phyloP scores from a whole-genome alignment of 768 basidiomycete species.

The Boletus eberwhitei region DNA sequence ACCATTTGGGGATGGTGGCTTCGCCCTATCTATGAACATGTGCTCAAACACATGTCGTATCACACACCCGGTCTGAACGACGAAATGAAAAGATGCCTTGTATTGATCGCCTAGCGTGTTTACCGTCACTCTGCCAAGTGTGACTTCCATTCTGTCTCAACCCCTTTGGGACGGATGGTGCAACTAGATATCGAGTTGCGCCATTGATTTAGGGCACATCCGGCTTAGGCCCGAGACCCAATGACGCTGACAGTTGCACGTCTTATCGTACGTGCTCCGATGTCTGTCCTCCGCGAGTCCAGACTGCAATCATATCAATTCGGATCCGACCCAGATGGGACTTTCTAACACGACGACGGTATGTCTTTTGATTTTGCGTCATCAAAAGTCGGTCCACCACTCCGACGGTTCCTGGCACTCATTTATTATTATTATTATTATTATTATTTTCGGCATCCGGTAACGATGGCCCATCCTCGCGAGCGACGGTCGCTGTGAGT shows the following conservation, averaged over 20 bases:
- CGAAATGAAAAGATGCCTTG: constrained; percentile 25
- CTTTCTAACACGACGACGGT: constrained; percentile 6
- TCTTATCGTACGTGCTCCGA: constrained; percentile 14
- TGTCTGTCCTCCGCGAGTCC: constrained; percentile 5
- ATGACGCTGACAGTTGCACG: constrained; percentile 19
- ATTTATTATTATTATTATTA: too few species aligned
- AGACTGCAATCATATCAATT: constrained; percentile 9
- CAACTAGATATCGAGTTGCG: constrained; percentile 13
- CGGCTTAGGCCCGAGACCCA: constrained; percentile 11
- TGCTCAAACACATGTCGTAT: constrained; percentile 19
- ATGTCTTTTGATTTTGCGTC: too few species aligned
- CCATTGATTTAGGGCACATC: constrained; percentile 13
- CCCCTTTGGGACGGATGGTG: constrained; percentile 14
- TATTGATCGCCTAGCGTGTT: constrained; percentile 20
- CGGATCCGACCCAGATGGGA: constrained; percentile 21
- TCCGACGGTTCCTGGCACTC: constrained; percentile 16
- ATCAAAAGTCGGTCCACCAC: too few species aligned
- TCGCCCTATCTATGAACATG: constrained; percentile 13
- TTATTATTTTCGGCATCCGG: not conserved
- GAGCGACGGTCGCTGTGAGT: not conserved
- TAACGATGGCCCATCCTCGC: not conserved
- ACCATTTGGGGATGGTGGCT: constrained; percentile 13
- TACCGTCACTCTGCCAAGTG: constrained; percentile 5
- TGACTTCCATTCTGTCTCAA: constrained; percentile 25
- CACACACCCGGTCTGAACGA: constrained; percentile 3